Base-by-base conservation (phyloP, 176 grass and related monocot genomes). In the Panicum miliaceum region DNA sequence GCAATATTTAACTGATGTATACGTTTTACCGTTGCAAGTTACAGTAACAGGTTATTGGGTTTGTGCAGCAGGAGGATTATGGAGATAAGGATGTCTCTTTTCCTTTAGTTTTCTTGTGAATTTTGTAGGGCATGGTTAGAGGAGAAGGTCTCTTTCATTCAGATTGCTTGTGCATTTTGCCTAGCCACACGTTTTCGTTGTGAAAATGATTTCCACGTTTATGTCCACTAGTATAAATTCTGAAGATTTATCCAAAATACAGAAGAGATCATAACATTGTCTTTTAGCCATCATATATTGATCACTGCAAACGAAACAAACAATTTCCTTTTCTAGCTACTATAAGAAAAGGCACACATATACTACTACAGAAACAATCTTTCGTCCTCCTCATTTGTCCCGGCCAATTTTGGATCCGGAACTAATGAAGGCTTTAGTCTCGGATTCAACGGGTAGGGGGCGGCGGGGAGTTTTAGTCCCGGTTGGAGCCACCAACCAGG, bases 181-280 rank as follows among this genome's bases (percentile, higher is more conserved):
- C 37, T 10, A 41, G 75, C 72, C 47, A 67, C 61, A 56, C 18
- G 61, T 67, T 67, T 53, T 10, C 10, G 34, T 20, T 26, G 34
- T 32, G 59, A 77, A 84, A 84, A 77, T 45, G 72, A 77, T 77
- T 16, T 68, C 22, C 16, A 7, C 4, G 50, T 26, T 29, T 22
- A 18, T 12, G 40, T 42, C 48, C 29, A 76, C 35, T 42, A 26
- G 35, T 19, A 57, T 6, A 41, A 42, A 56, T 40, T 34, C 2
- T 41, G 14, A 12, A 40, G 32, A 80, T 25, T 0, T 7, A 53
- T 18, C 3, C 15, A 50, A 72, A 12, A 23, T 38, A 14, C 20
- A 0, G 0, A 14, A 34, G 20, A 37, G 47, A 66, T 37, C 20
- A 0, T 18, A 12, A 2, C 3, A 15, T 40, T 58, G 10, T 76